phyloP scores from a whole-genome alignment of 2,329 filamentous ascomycete genomes.

The Exserohilum turcica region DNA sequence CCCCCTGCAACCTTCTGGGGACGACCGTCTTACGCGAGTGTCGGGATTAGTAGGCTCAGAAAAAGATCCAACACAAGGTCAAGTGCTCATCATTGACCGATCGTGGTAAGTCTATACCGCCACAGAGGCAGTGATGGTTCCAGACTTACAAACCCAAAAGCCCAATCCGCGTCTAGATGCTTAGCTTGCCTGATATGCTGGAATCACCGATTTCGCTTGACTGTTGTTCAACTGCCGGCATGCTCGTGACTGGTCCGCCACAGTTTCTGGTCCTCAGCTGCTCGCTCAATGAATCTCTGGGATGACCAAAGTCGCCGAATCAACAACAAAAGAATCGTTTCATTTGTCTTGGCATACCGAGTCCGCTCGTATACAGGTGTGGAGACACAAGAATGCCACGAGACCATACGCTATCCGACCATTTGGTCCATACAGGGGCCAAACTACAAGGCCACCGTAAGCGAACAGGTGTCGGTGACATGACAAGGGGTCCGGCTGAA shows the following conservation, averaged over 20 bases:
- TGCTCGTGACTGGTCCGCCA: slow-evolving; percentile 13
- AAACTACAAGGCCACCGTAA: background rate
- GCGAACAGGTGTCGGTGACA: slow-evolving; percentile 9
- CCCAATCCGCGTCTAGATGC: slow-evolving; percentile 4
- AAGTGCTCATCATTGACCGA: slow-evolving; percentile 6
- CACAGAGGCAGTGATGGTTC: slow-evolving; percentile 1
- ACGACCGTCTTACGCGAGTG: slow-evolving; percentile 10
- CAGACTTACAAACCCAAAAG: background rate
- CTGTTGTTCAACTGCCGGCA: slow-evolving; percentile 19
- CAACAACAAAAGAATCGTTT: background rate
- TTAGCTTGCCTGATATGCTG: slow-evolving; percentile 10
- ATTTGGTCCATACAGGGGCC: slow-evolving; percentile 1
- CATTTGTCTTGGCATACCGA: background rate
- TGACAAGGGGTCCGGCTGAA: slow-evolving; percentile 5
- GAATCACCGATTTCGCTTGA: slow-evolving; percentile 12
- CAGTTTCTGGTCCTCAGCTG: slow-evolving; percentile 12
- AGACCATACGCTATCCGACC: slow-evolving; percentile 2
- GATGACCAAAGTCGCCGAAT: slow-evolving; percentile 3
- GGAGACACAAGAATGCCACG: background rate
- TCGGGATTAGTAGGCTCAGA: slow-evolving; percentile 1
- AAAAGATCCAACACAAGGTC: slow-evolving; percentile 1
- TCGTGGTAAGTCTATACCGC: slow-evolving; percentile 5
- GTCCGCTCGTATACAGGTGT: background rate
- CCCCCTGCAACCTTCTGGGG: slow-evolving; percentile 8
- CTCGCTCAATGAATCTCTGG: slow-evolving; percentile 7